Conservation (phyloP, 2,329 filamentous ascomycete genomes). For the Aschersonia sp. region DNA sequence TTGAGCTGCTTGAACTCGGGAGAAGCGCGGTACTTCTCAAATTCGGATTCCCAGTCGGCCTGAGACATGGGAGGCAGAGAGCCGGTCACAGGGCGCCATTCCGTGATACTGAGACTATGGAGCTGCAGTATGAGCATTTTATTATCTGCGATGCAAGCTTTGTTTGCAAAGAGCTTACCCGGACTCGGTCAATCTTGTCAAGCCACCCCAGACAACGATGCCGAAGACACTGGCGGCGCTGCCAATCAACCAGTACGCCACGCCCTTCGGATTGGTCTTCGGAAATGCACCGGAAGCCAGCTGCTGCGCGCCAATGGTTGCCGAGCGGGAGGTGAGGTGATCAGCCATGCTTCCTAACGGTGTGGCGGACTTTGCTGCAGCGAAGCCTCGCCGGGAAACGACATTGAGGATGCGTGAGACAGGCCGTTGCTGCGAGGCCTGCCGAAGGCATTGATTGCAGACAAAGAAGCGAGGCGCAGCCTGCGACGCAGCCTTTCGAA, state of each 20-base stretch:
- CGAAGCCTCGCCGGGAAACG: conserved; percentile 23
- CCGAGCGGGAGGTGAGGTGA: conserved; percentile 11
- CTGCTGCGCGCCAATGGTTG: conserved; percentile 7
- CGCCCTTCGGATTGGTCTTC: conserved; percentile 56
- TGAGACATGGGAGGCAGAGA: conserved; percentile 68
- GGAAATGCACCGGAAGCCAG: conserved; percentile 29
- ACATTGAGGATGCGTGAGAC: conserved; percentile 24
- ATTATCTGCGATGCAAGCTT: no score
- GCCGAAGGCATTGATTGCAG: conserved; percentile 35
- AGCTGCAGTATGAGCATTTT: no score
- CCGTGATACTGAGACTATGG: conserved; percentile 80
- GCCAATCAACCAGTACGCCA: conserved; percentile 84
- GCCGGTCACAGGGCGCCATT: conserved; percentile 95
- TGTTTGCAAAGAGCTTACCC: conserved; percentile 43
- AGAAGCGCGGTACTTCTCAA: conserved; percentile 79
- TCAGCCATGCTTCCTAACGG: conserved; percentile 14
- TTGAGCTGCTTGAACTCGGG: conserved; percentile 91
- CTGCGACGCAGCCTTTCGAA: conserved; percentile 25
- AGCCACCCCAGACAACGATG: conserved; percentile 86
- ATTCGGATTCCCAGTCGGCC: conserved; percentile 83
- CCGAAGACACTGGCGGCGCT: conserved; percentile 92
- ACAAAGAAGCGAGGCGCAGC: conserved; percentile 24
- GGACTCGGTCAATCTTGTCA: conserved; percentile 90
- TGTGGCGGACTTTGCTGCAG: conserved; percentile 16
- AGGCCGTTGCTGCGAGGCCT: conserved; percentile 12